Percentiles rank a stretch among this genome's conserved stretches.
Conservation (phyloP, 2,329 filamentous ascomycete genomes). For the Arthrobotrys conoides region DNA sequence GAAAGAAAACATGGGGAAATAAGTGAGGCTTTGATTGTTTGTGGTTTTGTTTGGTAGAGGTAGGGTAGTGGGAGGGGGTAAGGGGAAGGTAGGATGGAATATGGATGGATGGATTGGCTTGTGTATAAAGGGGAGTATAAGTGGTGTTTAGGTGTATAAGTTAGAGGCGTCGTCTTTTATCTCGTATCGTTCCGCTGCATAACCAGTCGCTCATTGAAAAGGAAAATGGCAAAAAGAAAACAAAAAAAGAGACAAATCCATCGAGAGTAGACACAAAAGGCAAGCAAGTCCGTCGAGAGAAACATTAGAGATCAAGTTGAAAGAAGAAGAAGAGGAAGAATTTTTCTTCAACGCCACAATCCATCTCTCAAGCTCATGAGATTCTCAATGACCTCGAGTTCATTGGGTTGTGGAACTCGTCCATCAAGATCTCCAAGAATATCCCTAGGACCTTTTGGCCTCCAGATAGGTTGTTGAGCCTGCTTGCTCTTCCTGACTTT, state of each 20-base stretch:
- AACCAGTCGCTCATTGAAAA: constrained; percentile 6
- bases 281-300: not conserved
- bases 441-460: constrained; percentile 29
- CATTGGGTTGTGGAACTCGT: constrained; percentile 54
- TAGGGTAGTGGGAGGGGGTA: too few relatives aligned
- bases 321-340: not conserved
- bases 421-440: constrained; percentile 44
- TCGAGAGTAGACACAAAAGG: not conserved
- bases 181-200: constrained; percentile 27
- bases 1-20: not conserved
- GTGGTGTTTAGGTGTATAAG: not conserved
- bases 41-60: not conserved
- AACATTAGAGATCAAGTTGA: not conserved
- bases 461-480: constrained; percentile 46
- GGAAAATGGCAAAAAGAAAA: not conserved
- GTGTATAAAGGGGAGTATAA: not conserved
- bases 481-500: constrained; percentile 36
- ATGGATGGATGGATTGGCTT: not conserved
- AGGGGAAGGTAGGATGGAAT: not conserved
- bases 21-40: not conserved
- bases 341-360: constrained; percentile 48
- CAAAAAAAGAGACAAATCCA: not conserved
- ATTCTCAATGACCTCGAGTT: constrained; percentile 57
- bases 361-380: constrained; percentile 55
- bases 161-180: not conserved